Conservation (phyloP, 2,329 filamentous ascomycete genomes). For the Calonectria montana region DNA sequence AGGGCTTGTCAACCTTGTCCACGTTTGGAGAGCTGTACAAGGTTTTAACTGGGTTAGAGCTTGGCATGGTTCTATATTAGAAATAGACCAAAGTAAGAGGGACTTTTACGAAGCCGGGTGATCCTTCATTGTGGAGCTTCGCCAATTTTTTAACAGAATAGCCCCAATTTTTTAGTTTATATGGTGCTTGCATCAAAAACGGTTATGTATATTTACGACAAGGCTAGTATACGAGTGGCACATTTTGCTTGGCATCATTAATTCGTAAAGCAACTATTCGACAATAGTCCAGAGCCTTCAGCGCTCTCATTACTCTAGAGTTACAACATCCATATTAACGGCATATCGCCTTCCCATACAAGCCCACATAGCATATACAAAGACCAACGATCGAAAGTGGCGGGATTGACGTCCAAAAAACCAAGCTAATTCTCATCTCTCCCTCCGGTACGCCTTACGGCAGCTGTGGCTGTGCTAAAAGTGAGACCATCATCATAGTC, state of each 20-base stretch:
- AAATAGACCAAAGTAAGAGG: neutral
- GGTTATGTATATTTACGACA: neutral
- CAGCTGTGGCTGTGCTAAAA: neutral
- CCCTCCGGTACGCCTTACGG: neutral
- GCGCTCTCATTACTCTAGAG: neutral
- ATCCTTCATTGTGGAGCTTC: neutral
- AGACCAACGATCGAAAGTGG: slow-evolving; percentile 5
- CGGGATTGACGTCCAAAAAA: neutral
- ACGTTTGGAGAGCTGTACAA: neutral
- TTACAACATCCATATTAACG: neutral
- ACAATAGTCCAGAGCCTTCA: neutral
- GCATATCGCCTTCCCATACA: neutral
- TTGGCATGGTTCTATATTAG: neutral
- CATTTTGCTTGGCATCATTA: neutral
- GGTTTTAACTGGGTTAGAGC: neutral
- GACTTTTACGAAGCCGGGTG: neutral
- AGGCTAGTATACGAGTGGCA: neutral
- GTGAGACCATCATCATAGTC: neutral
- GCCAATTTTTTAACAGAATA: neutral
- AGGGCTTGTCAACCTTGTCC: neutral
- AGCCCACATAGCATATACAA: slow-evolving; percentile 19
- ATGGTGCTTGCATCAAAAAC: neutral
- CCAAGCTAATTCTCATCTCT: neutral
- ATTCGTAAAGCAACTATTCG: slow-evolving; percentile 27
- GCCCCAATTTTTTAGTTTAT: neutral